Base-by-base conservation (phyloP, 2,329 filamentous ascomycete species). In the Curvularia lunata region DNA sequence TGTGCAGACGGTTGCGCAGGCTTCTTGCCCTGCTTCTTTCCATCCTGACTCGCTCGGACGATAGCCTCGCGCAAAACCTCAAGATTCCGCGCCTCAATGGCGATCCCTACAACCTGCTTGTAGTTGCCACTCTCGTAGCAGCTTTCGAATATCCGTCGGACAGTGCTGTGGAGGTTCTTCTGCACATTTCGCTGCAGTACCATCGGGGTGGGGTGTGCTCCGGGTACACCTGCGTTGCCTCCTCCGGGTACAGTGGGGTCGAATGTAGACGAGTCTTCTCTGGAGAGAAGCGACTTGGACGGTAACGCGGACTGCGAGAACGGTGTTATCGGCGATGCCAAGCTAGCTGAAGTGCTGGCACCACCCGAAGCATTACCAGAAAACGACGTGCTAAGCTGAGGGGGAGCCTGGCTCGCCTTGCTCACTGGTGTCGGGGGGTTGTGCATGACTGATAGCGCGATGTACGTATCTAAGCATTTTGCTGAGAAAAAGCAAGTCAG, bases 401-500 rank as follows among this genome's bases (percentile, higher is more conserved):
- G 85, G 34, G 89, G 82, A 41, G 79, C 75, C 61, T 83, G 79
- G 61, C 76, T 81, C 55, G 78, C 79, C 58, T 77, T 81, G 59
- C 79, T 81, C 34, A 82, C 75, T 37, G 79, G 78, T 52, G 81
- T 70, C 64, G 85, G 75, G 61, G 83, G 79, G 80, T 83, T 83
- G 75, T 83, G 81, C 75, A 85, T 81, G 58, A 86, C 86, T 49
- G 87, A 89, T 51, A 93, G 85, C 58, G 91, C 88, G 73, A 99
- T 97, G 81, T 97, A 99, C 65, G 96, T 96, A 79, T 99, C 95
- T 73, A 99, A 88, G 75, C 95, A 99, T 85, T 96, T 97, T 59
- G 94, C 86, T 86, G 19, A 59, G 25, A 59, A 54, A 47, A 54
- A 53, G 55, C 52, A 56, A 54, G 58, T 69, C 54, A 65, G 66